phyloP scores from a whole-genome alignment of 106 monocot species.

The Cymbidium sinense region DNA sequence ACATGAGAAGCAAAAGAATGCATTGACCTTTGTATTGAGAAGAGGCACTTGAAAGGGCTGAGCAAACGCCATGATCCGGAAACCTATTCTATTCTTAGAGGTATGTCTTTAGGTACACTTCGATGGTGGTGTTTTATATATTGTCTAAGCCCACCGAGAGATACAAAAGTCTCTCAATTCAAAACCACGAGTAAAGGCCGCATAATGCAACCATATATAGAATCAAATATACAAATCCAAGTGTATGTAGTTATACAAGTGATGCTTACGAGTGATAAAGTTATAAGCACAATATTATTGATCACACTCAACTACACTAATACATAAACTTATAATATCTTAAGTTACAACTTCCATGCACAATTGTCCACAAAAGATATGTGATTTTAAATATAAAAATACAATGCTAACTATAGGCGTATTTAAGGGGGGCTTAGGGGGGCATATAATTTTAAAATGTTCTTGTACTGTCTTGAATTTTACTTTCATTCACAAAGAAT shows the following conservation, averaged over 20 bases:
- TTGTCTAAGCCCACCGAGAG: neutral
- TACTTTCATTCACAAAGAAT: too few relatives aligned
- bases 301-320: neutral
- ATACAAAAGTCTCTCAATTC: neutral
- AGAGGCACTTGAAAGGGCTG: constrained; percentile 54
- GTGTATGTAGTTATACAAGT: neutral
- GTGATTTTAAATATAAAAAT: neutral
- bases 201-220: neutral
- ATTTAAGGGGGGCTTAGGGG: too few relatives aligned
- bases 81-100: constrained; percentile 92
- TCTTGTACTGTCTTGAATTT: too few relatives aligned
- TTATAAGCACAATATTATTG: neutral
- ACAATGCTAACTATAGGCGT: too few relatives aligned
- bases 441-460: too few relatives aligned
- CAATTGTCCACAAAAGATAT: neutral
- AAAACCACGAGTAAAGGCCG: neutral
- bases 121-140: neutral
- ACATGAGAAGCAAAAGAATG: constrained; percentile 85
- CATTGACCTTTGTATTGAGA: constrained; percentile 44
- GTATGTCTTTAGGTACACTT: constrained; percentile 12
- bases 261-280: neutral
- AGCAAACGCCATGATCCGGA: constrained; percentile 86
- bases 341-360: neutral
- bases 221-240: neutral
- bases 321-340: neutral